Conservation (phyloP, 1,139 yeast genomes). For the Taiozyma sp. region DNA sequence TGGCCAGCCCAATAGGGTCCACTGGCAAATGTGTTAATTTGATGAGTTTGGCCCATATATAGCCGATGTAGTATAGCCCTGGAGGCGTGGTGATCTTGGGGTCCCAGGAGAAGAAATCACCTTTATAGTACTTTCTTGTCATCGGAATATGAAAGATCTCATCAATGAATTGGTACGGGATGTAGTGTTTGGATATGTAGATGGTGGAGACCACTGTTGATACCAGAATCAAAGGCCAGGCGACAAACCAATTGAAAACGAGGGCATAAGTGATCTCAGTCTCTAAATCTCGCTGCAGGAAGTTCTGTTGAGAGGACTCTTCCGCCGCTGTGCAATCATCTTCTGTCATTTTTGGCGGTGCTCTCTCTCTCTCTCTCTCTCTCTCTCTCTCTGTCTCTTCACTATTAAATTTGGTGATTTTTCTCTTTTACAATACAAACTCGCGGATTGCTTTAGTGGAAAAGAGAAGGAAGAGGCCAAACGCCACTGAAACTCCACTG, state of each 20-base stretch:
- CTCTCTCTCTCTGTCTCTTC: too few relatives aligned
- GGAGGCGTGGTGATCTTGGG: slow-evolving; percentile 96
- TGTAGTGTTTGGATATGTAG: slow-evolving; percentile 13
- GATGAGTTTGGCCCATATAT: slow-evolving; percentile 34
- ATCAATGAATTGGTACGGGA: slow-evolving; percentile 37
- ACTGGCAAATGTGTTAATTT: slow-evolving; percentile 20
- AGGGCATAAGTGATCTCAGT: slow-evolving; percentile 20
- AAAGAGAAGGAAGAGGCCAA: too few relatives aligned
- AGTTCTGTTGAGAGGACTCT: background rate
- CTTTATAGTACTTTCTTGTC: slow-evolving; percentile 48
- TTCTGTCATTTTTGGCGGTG: background rate
- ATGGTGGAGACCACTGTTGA: slow-evolving; percentile 11
- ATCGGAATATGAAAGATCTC: slow-evolving; percentile 85
- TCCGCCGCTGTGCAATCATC: background rate
- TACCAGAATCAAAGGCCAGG: slow-evolving; percentile 12
- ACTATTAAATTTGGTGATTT: background rate
- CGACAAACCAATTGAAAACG: slow-evolving; percentile 23
- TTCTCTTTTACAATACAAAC: background rate
- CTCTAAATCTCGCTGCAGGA: slow-evolving; percentile 16
- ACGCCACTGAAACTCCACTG: too few relatives aligned
- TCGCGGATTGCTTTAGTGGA: too few relatives aligned
- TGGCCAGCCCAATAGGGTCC: slow-evolving; percentile 34
- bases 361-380: too few relatives aligned
- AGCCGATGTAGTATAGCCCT: slow-evolving; percentile 72
- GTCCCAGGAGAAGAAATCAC: slow-evolving; percentile 69